Conservation (phyloP, 2,329 filamentous ascomycete species). For the Penicillium hordei region DNA sequence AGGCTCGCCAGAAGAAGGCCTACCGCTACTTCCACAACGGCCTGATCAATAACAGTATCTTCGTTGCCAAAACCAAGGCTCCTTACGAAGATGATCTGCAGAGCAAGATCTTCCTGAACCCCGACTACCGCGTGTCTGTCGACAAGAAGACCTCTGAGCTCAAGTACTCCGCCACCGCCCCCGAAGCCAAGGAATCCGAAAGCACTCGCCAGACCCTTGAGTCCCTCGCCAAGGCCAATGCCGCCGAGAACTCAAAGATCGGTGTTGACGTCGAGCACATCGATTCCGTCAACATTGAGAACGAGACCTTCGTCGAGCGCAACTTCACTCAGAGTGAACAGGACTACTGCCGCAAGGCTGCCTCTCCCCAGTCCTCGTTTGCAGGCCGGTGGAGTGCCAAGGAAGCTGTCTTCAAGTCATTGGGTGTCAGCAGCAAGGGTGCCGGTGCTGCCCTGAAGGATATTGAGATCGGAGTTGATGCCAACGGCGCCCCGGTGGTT, state of each 20-base stretch:
- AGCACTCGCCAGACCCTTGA: constrained; percentile 75
- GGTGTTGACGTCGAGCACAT: constrained; percentile 94
- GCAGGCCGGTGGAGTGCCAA: constrained; percentile 96
- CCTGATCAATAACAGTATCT: constrained; percentile 95
- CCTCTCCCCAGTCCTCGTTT: constrained; percentile 84
- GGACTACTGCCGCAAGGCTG: constrained; percentile 77
- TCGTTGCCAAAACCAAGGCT: constrained; percentile 88
- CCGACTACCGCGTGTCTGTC: constrained; percentile 76
- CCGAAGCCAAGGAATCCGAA: constrained; percentile 61
- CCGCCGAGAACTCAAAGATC: constrained; percentile 68
- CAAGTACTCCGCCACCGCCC: constrained; percentile 68
- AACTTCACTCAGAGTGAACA: constrained; percentile 90
- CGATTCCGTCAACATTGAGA: constrained; percentile 82
- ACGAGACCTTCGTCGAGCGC: constrained; percentile 88
- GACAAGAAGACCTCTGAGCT: constrained; percentile 86
- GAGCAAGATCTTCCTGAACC: constrained; percentile 87
- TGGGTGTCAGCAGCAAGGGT: constrained; percentile 82
- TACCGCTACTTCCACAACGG: constrained; percentile 99
- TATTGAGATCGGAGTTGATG: constrained; percentile 84
- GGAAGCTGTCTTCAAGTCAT: constrained; percentile 96
- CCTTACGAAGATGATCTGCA: constrained; percentile 90
- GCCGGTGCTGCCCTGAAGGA: constrained; percentile 88
- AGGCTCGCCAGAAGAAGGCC: constrained; percentile 93
- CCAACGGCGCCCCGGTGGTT: constrained; percentile 79
- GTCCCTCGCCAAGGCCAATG: constrained; percentile 67